Evolutionary conservation across 2,329 filamentous ascomycete genomes (phyloP), one percentile per base, ranked within the genome.

Genomic region (Trichoderma gracile): DNA sequence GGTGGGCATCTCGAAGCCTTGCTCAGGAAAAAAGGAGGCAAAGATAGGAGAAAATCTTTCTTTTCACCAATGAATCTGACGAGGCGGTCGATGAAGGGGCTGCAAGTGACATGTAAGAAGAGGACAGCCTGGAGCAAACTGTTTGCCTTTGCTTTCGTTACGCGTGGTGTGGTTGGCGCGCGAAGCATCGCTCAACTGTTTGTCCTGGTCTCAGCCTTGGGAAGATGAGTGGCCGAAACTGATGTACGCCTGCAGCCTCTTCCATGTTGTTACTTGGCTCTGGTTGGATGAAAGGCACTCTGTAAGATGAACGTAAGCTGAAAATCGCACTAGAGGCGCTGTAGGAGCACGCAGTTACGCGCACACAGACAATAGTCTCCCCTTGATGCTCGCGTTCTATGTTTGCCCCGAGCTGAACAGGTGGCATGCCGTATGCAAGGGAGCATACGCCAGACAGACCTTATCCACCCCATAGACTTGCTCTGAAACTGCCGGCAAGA

Each of bases 191-290:
- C 33, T 38, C 33, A 14, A 14, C 2, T 38, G 33, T 57, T 40
- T 57, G 54, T 42, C 21, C 43, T 43, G 40, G 46, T 46, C 38
- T 60, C 33, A 52, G 57, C 46, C 57, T 60, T 60, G 46, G 46
- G 17, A 50, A 40, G n/a, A 54, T 21, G 50, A 19, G 23, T 33
- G 50, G 14, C 7, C 43, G 17, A 25, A 43, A 38, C 4, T 14
- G 33, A 38, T 30, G 45, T 21, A 40, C 17, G 33, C 52, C 42
- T 60, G 46, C 58, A 61, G 27, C 58, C 58, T 61, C 58, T 52
- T 61, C 17, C 38, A 1, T 12, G 12, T 38, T 38, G 33, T 38
- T 2, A 14, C 33, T 14, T 3, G 47, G 25, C 40, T 62, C 25
- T 38, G 53, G 43, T 54, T 23, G 40, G 46, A 49, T 21, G 33